Percentiles rank a stretch among this genome's conserved stretches.
phyloP scores from a whole-genome alignment of 306 rosid species.

The Medicago arabica region DNA sequence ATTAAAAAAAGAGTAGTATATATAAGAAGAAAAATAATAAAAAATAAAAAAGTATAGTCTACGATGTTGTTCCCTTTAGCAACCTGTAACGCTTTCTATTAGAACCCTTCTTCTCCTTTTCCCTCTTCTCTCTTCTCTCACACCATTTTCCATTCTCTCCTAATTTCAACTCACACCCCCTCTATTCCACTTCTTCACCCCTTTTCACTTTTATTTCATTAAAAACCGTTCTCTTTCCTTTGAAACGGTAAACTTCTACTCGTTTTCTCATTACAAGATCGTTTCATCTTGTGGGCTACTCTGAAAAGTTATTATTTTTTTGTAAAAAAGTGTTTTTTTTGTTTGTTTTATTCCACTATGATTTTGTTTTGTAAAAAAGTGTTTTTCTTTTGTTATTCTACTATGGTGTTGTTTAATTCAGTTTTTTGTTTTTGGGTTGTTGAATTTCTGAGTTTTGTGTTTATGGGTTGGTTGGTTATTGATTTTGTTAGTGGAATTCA shows the following conservation, averaged over 20 bases:
- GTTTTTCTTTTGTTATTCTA: not conserved
- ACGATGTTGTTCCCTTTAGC: slow-evolving; percentile 13
- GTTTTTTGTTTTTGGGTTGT: not conserved
- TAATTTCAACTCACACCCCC: slow-evolving; percentile 28
- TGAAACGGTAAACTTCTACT: slow-evolving; percentile 32
- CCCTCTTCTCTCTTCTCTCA: not conserved
- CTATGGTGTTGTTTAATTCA: not conserved
- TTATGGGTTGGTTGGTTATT: not conserved
- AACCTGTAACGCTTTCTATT: slow-evolving; percentile 41
- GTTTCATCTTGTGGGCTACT: slow-evolving; percentile 37
- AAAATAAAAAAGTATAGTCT: slow-evolving; percentile 25
- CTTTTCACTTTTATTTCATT: slow-evolving; percentile 4
- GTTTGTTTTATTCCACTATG: not conserved
- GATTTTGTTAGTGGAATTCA: slow-evolving; percentile 33
- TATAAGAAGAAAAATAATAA: too few species aligned
- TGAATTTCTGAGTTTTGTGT: not conserved
- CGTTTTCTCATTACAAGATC: slow-evolving; percentile 16
- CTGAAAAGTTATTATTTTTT: not conserved
- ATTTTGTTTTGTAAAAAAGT: not conserved
- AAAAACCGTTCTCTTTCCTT: not conserved
- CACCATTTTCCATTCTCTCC: slow-evolving; percentile 12
- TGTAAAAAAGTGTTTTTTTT: not conserved
- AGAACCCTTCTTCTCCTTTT: slow-evolving; percentile 26
- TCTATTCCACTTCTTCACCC: slow-evolving; percentile 2
- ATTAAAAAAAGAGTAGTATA: too few species aligned